phyloP scores from a whole-genome alignment of 2,329 filamentous ascomycete genomes.

The Sphaerulina populicola region DNA sequence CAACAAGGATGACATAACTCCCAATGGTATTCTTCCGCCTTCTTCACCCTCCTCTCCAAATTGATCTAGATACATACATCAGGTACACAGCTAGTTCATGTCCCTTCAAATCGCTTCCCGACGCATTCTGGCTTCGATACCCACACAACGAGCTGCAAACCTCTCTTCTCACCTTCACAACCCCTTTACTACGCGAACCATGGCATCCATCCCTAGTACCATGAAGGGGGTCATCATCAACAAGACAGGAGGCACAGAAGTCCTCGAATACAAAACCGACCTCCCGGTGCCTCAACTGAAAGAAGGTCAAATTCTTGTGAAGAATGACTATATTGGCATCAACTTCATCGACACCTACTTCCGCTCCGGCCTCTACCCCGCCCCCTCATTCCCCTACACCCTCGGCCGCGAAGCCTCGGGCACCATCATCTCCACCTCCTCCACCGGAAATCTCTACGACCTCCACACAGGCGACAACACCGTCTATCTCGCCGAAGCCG shows the following conservation, averaged over 20 bases:
- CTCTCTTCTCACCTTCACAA: conserved; percentile 16
- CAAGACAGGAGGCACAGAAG: conserved; percentile 63
- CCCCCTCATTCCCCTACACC: conserved; percentile 60
- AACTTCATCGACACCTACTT: conserved; percentile 94
- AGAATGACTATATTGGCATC: conserved; percentile 70
- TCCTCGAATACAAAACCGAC: conserved; percentile 62
- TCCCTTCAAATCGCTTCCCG: conserved; percentile 14
- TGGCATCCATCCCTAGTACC: conserved; percentile 51
- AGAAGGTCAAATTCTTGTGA: conserved; percentile 67
- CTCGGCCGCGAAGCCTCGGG: conserved; percentile 75
- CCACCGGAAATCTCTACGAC: conserved; percentile 43
- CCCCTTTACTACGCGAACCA: conserved; percentile 22
- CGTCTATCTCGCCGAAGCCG: conserved; percentile 53
- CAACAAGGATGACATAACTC: conserved; percentile 1
- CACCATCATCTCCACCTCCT: conserved; percentile 54
- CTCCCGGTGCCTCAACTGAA: conserved; percentile 60
- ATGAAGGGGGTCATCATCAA: conserved; percentile 69
- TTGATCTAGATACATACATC: neutral
- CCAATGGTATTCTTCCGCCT: neutral
- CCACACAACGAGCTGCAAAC: conserved; percentile 22
- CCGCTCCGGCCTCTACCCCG: conserved; percentile 70
- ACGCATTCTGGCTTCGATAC: conserved; percentile 15
- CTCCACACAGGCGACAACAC: conserved; percentile 62
- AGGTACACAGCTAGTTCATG: conserved; percentile 16
- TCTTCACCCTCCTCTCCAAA: neutral